Evolutionary conservation across 2,329 filamentous ascomycete species (phyloP).

Genomic region (Fusarium nanum): DNA sequence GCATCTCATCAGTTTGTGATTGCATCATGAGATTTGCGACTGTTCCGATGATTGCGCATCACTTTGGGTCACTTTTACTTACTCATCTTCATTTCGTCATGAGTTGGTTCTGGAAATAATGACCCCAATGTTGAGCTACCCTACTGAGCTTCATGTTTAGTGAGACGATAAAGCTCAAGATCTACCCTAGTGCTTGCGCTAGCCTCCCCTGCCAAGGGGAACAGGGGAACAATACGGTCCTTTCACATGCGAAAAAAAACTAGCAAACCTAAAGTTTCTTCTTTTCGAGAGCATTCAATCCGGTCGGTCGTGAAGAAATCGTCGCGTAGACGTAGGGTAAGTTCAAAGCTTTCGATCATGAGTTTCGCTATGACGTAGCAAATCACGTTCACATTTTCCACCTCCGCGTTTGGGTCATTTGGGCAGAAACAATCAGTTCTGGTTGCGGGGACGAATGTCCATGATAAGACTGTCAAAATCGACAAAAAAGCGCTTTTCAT

Average conservation of each 20-base stretch:
- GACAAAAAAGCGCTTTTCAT: neutral
- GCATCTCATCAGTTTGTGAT: too few species aligned
- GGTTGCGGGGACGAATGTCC: slow-evolving; percentile 6
- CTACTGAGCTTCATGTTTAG: neutral
- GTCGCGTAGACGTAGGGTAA: slow-evolving; percentile 3
- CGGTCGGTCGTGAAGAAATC: neutral
- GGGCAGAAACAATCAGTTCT: slow-evolving; percentile 12
- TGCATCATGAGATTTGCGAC: neutral
- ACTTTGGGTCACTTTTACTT: neutral
- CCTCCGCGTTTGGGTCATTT: slow-evolving; percentile 21
- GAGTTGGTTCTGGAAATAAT: neutral
- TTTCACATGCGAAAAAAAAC: neutral
- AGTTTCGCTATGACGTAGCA: slow-evolving; percentile 14
- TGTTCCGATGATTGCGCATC: neutral
- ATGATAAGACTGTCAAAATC: slow-evolving; percentile 22
- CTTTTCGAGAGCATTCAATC: neutral
- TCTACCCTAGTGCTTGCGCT: neutral
- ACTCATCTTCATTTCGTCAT: neutral
- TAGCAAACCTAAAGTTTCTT: neutral
- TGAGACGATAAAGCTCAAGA: neutral
- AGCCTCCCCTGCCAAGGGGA: neutral
- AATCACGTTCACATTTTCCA: neutral
- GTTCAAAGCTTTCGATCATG: neutral
- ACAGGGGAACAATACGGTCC: neutral
- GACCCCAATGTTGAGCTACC: neutral